Conservation (phyloP, 176 grass and related monocot genomes). For the Musa schizocarpa region DNA sequence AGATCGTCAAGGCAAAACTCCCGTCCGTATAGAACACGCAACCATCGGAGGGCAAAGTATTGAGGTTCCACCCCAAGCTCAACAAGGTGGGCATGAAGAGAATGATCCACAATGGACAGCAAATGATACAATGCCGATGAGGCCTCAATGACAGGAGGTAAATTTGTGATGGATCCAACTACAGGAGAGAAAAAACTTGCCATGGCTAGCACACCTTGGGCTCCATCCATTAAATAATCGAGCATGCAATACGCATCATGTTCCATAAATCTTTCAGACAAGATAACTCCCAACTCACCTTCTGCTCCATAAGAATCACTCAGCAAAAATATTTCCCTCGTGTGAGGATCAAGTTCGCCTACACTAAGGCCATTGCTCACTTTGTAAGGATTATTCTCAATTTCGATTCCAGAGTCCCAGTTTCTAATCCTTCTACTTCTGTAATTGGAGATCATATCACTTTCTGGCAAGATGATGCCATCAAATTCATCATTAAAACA, state of each 20-base stretch:
- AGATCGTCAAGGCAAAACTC: conserved; percentile 78
- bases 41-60: conserved; percentile 90
- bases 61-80: conserved; percentile 93
- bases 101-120: conserved; percentile 54
- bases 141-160: conserved; percentile 81
- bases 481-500: conserved; percentile 80
- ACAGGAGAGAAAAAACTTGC: conserved; percentile 70
- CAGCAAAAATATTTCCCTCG: conserved; percentile 72
- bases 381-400: conserved; percentile 29
- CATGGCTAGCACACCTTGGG: conserved; percentile 47
- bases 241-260: conserved; percentile 97
- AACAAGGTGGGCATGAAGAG: conserved; percentile 88
- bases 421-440: conserved; percentile 38
- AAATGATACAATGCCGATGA: conserved; percentile 94
- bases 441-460: conserved; percentile 55
- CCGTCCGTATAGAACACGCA: conserved; percentile 86
- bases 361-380: conserved; percentile 35
- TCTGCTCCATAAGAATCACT: conserved; percentile 96
- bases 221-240: conserved; percentile 84
- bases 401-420: conserved; percentile 23
- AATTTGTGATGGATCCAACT: conserved; percentile 37
- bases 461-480: conserved; percentile 49
- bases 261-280: conserved; percentile 95
- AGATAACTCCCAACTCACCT: conserved; percentile 79
- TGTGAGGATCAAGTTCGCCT: conserved; percentile 57